Evolutionary conservation across 805 yeast species (phyloP).

Genomic region (Kazachstania africana): DNA sequence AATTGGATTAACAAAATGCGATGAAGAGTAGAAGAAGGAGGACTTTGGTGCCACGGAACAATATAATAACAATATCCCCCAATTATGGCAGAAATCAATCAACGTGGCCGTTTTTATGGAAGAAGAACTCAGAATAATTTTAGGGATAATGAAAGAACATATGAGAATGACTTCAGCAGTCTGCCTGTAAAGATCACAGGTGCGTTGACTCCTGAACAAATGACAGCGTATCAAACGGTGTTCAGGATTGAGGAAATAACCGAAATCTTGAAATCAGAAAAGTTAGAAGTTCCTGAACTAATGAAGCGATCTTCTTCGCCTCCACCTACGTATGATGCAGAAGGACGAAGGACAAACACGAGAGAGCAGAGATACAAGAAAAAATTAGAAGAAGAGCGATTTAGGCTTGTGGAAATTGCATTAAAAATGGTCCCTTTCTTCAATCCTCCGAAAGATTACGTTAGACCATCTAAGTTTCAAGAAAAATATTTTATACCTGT

Average conservation of each 20-base stretch:
- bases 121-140: no score
- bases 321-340: slow-evolving; percentile 76
- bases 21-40: no score
- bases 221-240: slow-evolving; percentile 57
- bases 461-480: slow-evolving; percentile 54
- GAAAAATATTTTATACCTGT: slow-evolving; percentile 83
- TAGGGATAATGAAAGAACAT: no score
- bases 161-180: no score
- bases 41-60: no score
- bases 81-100: no score
- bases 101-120: no score
- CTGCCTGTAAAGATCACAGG: slow-evolving; percentile 37
- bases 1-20: no score
- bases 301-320: slow-evolving; percentile 69
- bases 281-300: slow-evolving; percentile 33
- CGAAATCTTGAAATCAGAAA: slow-evolving; percentile 29
- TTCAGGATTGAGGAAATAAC: slow-evolving; percentile 76
- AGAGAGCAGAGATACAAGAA: slow-evolving; percentile 55
- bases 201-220: slow-evolving; percentile 60
- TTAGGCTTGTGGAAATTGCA: slow-evolving; percentile 65
- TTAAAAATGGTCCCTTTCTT: slow-evolving; percentile 61
- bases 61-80: no score
- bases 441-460: slow-evolving; percentile 69
- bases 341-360: slow-evolving; percentile 80
- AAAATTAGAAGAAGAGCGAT: slow-evolving; percentile 67